Evolutionary conservation across 306 rosid species (phyloP).

Genomic region (Trifolium subterraneum): DNA sequence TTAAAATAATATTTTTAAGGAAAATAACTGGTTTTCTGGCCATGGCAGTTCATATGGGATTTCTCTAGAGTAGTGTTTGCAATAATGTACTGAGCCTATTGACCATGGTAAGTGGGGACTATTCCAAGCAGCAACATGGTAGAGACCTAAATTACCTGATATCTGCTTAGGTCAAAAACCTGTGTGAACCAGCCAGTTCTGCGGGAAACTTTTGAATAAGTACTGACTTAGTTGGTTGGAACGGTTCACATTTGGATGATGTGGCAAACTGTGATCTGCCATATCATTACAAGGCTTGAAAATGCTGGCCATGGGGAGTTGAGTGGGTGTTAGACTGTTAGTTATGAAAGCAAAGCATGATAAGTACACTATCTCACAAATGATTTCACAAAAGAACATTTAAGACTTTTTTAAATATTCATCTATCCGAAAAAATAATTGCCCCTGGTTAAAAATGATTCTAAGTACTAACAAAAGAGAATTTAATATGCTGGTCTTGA

Average conservation of each 20-base stretch:
- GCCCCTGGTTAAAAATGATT: constrained; percentile 7
- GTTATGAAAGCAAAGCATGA: constrained; percentile 26
- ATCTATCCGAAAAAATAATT: not conserved
- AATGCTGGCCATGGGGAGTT: constrained; percentile 17
- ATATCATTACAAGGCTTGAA: constrained; percentile 1
- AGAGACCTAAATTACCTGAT: not conserved
- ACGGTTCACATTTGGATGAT: too few relatives aligned
- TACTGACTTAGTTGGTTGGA: too few relatives aligned
- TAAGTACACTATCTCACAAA: constrained; percentile 15
- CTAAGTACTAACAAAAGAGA: constrained; percentile 7
- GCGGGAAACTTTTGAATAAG: too few relatives aligned
- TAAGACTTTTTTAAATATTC: constrained; percentile 16
- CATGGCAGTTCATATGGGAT: not conserved
- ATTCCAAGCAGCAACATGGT: not conserved
- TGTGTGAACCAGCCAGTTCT: too few relatives aligned
- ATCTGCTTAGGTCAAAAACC: not conserved
- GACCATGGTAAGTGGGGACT: not conserved
- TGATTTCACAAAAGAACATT: constrained; percentile 5
- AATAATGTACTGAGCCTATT: not conserved
- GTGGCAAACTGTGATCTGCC: too few relatives aligned
- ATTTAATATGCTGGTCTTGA: constrained; percentile 13
- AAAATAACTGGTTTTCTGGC: not conserved
- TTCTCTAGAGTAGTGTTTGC: not conserved
- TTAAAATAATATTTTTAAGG: not conserved
- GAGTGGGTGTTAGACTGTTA: not conserved